phyloP scores from a whole-genome alignment of 352 stramenopile genomes.

The Pythium guiyangense region DNA sequence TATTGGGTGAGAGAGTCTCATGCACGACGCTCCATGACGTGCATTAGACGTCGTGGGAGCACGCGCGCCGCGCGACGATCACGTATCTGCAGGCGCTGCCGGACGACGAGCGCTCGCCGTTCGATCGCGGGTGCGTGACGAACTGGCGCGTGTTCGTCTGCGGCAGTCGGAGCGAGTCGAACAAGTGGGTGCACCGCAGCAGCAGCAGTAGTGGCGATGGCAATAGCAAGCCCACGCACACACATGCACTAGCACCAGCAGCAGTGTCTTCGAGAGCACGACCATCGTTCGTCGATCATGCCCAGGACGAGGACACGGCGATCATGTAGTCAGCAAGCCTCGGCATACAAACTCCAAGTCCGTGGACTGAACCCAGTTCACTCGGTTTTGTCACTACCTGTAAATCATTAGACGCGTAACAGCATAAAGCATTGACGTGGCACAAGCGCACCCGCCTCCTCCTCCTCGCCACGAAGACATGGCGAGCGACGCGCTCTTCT shows the following conservation, averaged over 20 bases:
- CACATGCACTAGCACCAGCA: background rate
- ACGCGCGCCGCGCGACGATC: conserved; percentile 56
- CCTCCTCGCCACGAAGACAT: background rate
- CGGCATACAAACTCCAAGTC: no score
- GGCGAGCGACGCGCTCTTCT: conserved; percentile 14
- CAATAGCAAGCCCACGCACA: no score
- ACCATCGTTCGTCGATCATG: no score
- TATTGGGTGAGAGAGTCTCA: background rate
- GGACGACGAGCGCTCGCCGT: conserved; percentile 53
- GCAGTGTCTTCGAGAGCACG: background rate
- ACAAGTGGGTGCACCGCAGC: conserved; percentile 56
- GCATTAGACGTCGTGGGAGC: conserved; percentile 63
- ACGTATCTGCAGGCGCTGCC: conserved; percentile 66
- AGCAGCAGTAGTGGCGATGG: background rate
- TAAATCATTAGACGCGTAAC: no score
- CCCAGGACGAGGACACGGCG: no score
- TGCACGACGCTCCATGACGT: no score
- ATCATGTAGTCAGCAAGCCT: no score
- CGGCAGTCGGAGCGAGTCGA: conserved; percentile 25
- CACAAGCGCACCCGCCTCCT: background rate
- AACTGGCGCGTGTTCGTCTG: conserved; percentile 64
- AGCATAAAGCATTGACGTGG: background rate
- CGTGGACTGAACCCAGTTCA: no score
- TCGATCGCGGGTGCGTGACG: conserved; percentile 45
- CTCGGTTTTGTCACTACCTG: no score